Conservation (phyloP, 306 rosid species). For the Dicorynia guianensis region DNA sequence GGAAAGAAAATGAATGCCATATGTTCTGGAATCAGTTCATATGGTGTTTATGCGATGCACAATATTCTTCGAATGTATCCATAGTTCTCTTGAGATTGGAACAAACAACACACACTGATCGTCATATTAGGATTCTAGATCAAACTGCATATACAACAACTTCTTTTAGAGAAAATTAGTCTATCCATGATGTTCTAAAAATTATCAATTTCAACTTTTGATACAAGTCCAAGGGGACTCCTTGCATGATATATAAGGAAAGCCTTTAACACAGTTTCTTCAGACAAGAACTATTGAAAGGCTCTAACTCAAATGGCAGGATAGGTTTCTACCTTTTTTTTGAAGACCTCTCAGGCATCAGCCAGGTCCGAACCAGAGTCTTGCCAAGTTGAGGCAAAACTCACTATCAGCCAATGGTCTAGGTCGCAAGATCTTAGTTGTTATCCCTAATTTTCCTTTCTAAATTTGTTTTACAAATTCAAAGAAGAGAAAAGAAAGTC, state of each 20-base stretch:
- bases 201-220: conserved; percentile 21
- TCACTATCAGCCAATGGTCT: no score
- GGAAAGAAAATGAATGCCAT: no score
- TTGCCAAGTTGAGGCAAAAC: no score
- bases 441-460: no score
- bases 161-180: conserved; percentile 3
- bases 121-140: background rate
- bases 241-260: conserved; percentile 28
- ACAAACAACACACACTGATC: background rate
- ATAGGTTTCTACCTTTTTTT: background rate
- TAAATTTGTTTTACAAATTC: no score
- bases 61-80: conserved; percentile 7
- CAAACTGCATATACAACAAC: background rate
- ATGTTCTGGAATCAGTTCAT: conserved; percentile 6
- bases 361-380: no score
- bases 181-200: conserved; percentile 11
- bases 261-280: background rate
- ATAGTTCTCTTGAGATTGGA: conserved; percentile 5
- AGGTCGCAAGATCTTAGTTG: no score
- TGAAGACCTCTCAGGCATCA: no score
- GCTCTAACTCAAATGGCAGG: background rate
- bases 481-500: no score
- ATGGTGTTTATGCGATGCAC: conserved; percentile 6
- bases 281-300: no score
- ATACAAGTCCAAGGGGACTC: conserved; percentile 6